Conservation (phyloP, 768 basidiomycete species). For the Paxillus ammoniavirescens region DNA sequence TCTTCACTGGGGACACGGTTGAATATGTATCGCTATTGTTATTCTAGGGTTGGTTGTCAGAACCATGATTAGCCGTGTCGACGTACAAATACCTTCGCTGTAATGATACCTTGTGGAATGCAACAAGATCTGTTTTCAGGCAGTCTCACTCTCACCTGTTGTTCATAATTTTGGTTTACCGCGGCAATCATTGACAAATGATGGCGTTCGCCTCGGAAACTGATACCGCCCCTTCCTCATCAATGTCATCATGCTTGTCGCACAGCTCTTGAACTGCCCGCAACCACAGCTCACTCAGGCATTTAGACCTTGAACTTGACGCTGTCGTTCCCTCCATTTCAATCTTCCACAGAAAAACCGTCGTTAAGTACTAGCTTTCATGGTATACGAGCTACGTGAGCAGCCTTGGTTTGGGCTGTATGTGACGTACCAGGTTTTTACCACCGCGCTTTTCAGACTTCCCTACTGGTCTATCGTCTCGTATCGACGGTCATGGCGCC, state of each 20-base stretch:
- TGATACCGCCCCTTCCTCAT: too few relatives aligned
- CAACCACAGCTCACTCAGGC: too few relatives aligned
- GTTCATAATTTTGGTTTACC: too few relatives aligned
- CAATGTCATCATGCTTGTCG: too few relatives aligned
- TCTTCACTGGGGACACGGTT: background rate
- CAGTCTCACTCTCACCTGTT: too few relatives aligned
- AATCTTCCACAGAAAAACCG: background rate
- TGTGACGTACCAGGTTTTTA: conserved; percentile 18
- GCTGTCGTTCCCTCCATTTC: background rate
- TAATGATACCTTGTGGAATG: conserved; percentile 2
- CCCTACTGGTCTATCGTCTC: conserved; percentile 24
- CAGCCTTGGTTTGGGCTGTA: conserved; percentile 18
- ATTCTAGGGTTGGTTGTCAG: background rate
- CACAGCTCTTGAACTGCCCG: too few relatives aligned
- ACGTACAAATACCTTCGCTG: background rate
- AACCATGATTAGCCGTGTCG: background rate
- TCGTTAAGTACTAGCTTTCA: background rate
- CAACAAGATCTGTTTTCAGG: conserved; percentile 5
- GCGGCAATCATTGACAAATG: too few relatives aligned
- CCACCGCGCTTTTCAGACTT: conserved; percentile 19
- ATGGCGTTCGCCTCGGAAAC: too few relatives aligned
- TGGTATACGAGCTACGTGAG: conserved; percentile 4
- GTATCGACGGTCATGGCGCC: conserved; percentile 21
- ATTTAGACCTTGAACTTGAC: background rate
- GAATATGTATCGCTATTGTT: conserved; percentile 2